Base-by-base conservation (phyloP, 805 yeast species). In the Cyberlindnera sargentensis region DNA sequence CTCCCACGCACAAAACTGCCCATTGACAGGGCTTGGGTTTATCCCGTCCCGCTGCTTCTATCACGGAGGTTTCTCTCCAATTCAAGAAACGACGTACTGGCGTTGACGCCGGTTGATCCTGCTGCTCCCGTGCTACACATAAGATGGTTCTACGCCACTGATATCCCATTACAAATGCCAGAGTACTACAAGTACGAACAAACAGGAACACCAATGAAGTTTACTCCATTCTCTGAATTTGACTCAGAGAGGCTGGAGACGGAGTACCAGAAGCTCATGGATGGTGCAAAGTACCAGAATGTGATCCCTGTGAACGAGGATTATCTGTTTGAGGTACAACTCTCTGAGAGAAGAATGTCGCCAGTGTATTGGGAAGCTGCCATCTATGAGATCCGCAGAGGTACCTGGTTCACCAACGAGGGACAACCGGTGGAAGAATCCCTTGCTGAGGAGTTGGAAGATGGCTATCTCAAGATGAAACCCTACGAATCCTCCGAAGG, bases 321-420 rank as follows among this genome's bases (percentile, higher is more conserved):
- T 57, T 75, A 76, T 25, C 66, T 91, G 26, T 85, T 84, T 54
- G 77, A 79, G 53, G 96, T 88, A 5, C 78, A 87, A 54, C 47
- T 91, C 23, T 48, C 57, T 1, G 61, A 65, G 6, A 71, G 79
- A 62, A 71, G 70, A 39, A 60, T 90, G 53, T 50, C 64, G 3
- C 95, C 98, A 0, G 73, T 81, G 0, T 91, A 80, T 59, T 91
- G 97, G 97, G 80, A 78, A 6, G 97, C 97, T 1, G 93, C 96
- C 0, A 65, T 68, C 0, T 91, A 80, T 57, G 89, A 85, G 47
- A 83, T 91, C 1, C 69, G 96, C 37, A 66, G 97, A 43, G 96
- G 96, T 1, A 60, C 79, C 1, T 91, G 98, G 98, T 88, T 87
- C 58, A 64, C 70, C 32, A 58, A 73, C 8, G 75, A 75, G 40